phyloP scores from a whole-genome alignment of 306 rosid species.

The Coriaria nepalensis region DNA sequence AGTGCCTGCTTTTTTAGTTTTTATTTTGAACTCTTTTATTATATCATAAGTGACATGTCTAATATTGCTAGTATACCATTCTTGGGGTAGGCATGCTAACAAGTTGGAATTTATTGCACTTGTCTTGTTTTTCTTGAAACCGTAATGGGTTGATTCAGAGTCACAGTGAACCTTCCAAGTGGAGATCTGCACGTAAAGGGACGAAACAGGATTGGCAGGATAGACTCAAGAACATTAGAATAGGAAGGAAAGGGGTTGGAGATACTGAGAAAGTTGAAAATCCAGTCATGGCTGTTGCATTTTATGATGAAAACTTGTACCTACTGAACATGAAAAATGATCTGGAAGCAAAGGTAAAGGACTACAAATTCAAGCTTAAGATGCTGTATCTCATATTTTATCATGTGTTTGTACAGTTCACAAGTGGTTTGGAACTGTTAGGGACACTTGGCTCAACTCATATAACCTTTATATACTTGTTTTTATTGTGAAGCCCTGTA shows the following conservation, averaged over 20 bases:
- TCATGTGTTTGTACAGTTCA: too few species aligned
- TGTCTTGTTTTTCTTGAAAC: neutral
- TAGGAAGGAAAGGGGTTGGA: slow-evolving; percentile 61
- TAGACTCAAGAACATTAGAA: slow-evolving; percentile 49
- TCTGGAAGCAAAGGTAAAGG: slow-evolving; percentile 61
- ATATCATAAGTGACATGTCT: too few species aligned
- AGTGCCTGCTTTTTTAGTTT: too few species aligned
- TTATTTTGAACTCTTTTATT: too few species aligned
- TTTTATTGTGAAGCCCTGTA: too few species aligned
- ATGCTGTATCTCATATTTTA: too few species aligned
- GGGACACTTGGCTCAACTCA: too few species aligned
- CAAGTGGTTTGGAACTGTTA: too few species aligned
- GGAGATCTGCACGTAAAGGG: slow-evolving; percentile 59
- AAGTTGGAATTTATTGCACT: neutral
- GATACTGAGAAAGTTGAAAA: slow-evolving; percentile 51
- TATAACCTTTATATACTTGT: too few species aligned
- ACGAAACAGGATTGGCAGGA: slow-evolving; percentile 93
- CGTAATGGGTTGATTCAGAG: slow-evolving; percentile 31
- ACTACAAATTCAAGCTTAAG: neutral
- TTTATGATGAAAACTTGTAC: slow-evolving; percentile 78
- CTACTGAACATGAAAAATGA: slow-evolving; percentile 75
- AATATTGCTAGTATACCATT: neutral
- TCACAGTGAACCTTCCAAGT: slow-evolving; percentile 38
- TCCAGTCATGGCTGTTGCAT: slow-evolving; percentile 54
- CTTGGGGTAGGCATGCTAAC: neutral